Conservation (phyloP, 2,329 filamentous ascomycete species). For the Chlorencoelia australis region DNA sequence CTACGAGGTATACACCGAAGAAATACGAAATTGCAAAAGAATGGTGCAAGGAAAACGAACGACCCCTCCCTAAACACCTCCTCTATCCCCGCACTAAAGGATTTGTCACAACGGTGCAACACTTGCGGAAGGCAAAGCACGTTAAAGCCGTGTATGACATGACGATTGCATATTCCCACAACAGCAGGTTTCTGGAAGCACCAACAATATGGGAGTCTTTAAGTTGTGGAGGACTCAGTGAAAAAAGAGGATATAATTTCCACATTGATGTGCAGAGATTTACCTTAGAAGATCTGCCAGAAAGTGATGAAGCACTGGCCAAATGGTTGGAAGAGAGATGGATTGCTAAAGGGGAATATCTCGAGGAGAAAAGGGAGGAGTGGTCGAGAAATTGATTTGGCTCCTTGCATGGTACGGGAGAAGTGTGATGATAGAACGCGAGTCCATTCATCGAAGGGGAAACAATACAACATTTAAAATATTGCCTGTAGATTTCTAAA, state of each 20-base stretch:
- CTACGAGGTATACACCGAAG: conserved; percentile 45
- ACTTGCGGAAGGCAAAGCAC: conserved; percentile 40
- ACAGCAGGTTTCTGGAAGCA: conserved; percentile 34
- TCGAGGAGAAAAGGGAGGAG: conserved; percentile 35
- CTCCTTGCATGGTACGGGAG: conserved; percentile 2
- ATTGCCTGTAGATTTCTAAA: too few relatives aligned
- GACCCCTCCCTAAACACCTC: conserved; percentile 44
- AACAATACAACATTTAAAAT: too few relatives aligned
- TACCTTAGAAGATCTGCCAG: conserved; percentile 37
- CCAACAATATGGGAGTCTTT: conserved; percentile 45
- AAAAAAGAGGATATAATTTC: conserved; percentile 34
- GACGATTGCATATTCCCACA: conserved; percentile 42
- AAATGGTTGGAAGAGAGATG: conserved; percentile 43
- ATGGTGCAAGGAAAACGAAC: conserved; percentile 42
- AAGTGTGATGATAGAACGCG: conserved; percentile 1
- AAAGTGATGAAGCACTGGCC: conserved; percentile 37
- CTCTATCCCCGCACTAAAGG: conserved; percentile 52
- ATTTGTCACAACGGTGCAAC: conserved; percentile 48
- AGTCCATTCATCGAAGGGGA: too few relatives aligned
- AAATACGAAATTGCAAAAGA: conserved; percentile 41
- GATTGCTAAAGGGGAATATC: conserved; percentile 43
- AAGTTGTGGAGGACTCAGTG: conserved; percentile 32
- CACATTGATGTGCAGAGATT: conserved; percentile 41
- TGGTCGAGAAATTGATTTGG: conserved; percentile 26
- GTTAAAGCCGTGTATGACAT: conserved; percentile 46